Base-by-base conservation (phyloP, 306 rosid genomes). In the Rosa persica region DNA sequence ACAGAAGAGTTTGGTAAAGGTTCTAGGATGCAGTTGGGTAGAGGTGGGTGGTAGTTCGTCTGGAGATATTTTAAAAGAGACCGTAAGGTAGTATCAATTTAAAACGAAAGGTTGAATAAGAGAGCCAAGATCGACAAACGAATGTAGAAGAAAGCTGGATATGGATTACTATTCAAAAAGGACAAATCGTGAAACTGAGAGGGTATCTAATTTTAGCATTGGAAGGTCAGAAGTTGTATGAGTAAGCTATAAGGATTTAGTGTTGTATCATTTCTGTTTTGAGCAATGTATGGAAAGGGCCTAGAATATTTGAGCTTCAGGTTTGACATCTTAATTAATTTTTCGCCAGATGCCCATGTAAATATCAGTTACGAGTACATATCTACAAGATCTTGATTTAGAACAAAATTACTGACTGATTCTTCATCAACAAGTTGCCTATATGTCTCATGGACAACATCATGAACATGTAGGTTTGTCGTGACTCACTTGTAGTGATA, bases 1-100 rank as follows among this genome's bases (percentile, higher is more conserved):
- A 77, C 83, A 46, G 75, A 90, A 80, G 76, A 87, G 92, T 58
- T 77, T 87, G 85, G 80, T 43, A 82, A 90, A 88, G 79, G 64
- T 36, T 72, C 90, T 89, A 22, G 95, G 92, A 36, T 80, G 87
- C 80, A 90, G 92, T 76, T 90, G 92, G 95, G 85, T 90, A 73
- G 89, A 81, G 57, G 88, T 81, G 80, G 78, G 83, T 81, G 77
- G 69, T 71, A 76, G 74, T 81, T 74, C 27, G 9, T 27, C 30
- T 6, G n/a, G 36, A 46, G 66, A 43, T 5, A 66, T 9, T n/a
- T 12, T 46, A 12, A 38, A 74, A 34, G 79, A 43, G 70, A 25
- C 75, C 43, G 40, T 27, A 25, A 12, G 69, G 16, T 65, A 42
- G 57, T 48, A 11, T 51, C 5, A 57, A 11, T 60, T n/a, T 17